Conservation (phyloP, 2,329 filamentous ascomycete species). For the Capronia coronata region DNA sequence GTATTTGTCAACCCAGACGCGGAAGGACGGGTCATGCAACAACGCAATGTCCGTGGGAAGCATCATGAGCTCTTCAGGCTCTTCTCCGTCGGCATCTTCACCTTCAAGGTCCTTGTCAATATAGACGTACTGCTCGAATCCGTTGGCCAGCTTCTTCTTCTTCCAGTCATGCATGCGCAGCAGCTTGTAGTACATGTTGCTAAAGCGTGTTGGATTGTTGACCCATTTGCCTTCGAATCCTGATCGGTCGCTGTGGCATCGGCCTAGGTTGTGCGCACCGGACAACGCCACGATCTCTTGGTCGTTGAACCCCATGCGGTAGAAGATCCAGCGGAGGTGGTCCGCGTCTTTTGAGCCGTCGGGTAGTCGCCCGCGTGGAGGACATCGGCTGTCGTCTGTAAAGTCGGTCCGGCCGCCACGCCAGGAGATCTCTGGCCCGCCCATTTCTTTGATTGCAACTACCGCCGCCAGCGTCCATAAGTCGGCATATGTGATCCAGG, state of each 20-base stretch:
- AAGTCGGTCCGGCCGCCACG: slow-evolving; percentile 55
- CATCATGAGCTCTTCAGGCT: slow-evolving; percentile 53
- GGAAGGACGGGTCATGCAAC: slow-evolving; percentile 48
- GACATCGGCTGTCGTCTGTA: slow-evolving; percentile 54
- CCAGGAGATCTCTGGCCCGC: slow-evolving; percentile 54
- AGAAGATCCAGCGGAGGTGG: slow-evolving; percentile 52
- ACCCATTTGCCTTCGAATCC: slow-evolving; percentile 56
- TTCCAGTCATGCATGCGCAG: slow-evolving; percentile 50
- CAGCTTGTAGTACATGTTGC: slow-evolving; percentile 53
- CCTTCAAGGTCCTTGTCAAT: slow-evolving; percentile 49
- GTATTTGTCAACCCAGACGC: slow-evolving; percentile 53
- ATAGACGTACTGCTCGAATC: slow-evolving; percentile 53
- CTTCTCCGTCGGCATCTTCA: slow-evolving; percentile 32
- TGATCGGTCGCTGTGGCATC: slow-evolving; percentile 50
- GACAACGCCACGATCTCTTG: slow-evolving; percentile 54
- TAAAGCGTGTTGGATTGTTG: slow-evolving; percentile 53
- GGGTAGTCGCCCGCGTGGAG: slow-evolving; percentile 52
- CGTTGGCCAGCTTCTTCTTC: slow-evolving; percentile 48
- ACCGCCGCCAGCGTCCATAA: slow-evolving; percentile 59
- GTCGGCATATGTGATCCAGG: slow-evolving; percentile 61
- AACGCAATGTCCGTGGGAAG: slow-evolving; percentile 58
- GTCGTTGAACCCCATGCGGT: slow-evolving; percentile 56
- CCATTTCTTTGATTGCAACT: slow-evolving; percentile 55
- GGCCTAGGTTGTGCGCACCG: slow-evolving; percentile 52
- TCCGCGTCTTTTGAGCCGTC: slow-evolving; percentile 50